Evolutionary conservation across 2,329 filamentous ascomycete species (phyloP).

Genomic region (Ustilaginoidea virens): DNA sequence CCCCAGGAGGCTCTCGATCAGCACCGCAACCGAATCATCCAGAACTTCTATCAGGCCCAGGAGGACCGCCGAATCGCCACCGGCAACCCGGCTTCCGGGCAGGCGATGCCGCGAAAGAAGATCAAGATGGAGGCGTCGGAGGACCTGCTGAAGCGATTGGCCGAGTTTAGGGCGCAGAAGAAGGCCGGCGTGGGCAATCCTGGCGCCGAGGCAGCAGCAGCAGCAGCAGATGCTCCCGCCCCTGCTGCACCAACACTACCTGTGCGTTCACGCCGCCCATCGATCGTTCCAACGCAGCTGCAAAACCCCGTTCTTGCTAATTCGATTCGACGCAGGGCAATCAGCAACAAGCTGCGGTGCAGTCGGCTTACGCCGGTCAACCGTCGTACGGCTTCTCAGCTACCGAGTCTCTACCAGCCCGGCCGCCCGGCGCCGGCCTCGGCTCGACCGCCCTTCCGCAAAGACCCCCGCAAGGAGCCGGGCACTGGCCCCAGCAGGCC

Average conservation of each 20-base stretch:
- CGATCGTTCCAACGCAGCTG: too few relatives aligned
- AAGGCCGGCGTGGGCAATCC: slow-evolving; percentile 3
- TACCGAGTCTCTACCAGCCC: slow-evolving; percentile 27
- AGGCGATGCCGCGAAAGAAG: slow-evolving; percentile 47
- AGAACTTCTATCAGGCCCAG: slow-evolving; percentile 73
- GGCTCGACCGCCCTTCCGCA: slow-evolving; percentile 27
- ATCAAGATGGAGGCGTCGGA: slow-evolving; percentile 58
- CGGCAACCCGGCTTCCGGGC: slow-evolving; percentile 65
- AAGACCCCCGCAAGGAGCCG: slow-evolving; percentile 22
- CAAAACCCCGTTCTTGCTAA: too few relatives aligned
- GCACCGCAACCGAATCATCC: slow-evolving; percentile 75
- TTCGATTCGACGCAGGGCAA: too few relatives aligned
- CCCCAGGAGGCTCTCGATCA: slow-evolving; percentile 70
- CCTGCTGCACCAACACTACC: too few relatives aligned
- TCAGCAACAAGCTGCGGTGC: slow-evolving; percentile 9
- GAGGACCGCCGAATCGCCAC: slow-evolving; percentile 68
- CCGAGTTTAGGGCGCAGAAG: slow-evolving; percentile 57
- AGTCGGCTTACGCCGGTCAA: slow-evolving; percentile 11
- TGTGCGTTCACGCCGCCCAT: too few relatives aligned
- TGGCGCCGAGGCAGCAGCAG: not conserved
- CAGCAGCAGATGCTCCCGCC: slow-evolving; percentile 1
- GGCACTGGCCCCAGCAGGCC: slow-evolving; percentile 9
- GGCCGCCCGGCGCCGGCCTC: slow-evolving; percentile 24
- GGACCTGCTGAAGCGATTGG: slow-evolving; percentile 67
- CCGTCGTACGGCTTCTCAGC: slow-evolving; percentile 18